Evolutionary conservation across 306 rosid species (phyloP), one percentile per base, ranked within the genome.

Genomic region (Rosa lucieae): DNA sequence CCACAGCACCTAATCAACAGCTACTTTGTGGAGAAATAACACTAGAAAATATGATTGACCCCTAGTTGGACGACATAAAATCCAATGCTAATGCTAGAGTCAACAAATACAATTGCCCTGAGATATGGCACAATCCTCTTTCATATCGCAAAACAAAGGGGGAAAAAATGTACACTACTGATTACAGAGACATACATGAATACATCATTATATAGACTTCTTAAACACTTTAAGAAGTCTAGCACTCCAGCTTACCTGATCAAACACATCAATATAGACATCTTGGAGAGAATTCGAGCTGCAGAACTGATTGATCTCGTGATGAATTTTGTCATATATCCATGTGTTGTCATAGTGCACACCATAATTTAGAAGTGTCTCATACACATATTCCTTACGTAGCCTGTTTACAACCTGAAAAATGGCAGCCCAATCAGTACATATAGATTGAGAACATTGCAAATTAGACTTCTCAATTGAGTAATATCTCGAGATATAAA

Each of bases 241-340:
- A 48, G 59, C 61, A 73, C 67, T 37, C 69, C 72, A 82, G 29
- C 39, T 40, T 75, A 87, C 99, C 94, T 95, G 96, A 88, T 93
- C 97, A 79, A 95, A 95, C 66, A 91, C 97, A 87, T 95, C 98
- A 79, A 95, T 93, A 40, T 95, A 95, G 63, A 95, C 99, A 81
- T 95, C 90, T 77, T 89, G 98, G 73, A 95, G 94, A 86, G 82
- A 65, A 71, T 93, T 95, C 42, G 96, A 93, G 83, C 93, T 93
- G 86, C 99, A 95, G 75, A 92, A 95, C 85, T 91, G 94, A 88
- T 91, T 93, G 75, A 93, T 95, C 85, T 95, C 97, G 42, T 95
- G 97, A 89, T 90, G 98, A 85, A 95, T 95, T 81, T 95, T 93
- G 83, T 91, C 99, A 82, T 95, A 90, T 71, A 95, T 95, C 99